phyloP scores from a whole-genome alignment of 352 stramenopile genomes.

The Phytophthora pseudosyringae region DNA sequence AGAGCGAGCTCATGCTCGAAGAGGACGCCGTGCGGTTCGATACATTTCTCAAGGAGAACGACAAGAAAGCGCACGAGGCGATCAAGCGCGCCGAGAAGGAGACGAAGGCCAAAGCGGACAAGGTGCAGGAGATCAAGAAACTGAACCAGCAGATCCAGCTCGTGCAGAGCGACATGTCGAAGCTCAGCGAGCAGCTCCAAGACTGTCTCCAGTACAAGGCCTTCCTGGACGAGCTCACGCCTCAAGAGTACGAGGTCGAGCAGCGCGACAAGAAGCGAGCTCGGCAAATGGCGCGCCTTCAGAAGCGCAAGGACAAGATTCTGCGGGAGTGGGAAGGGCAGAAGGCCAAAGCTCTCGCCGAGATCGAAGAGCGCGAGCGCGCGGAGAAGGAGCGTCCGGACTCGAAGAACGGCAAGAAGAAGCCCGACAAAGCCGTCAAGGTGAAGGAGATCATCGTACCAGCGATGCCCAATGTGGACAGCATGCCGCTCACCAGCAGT shows the following conservation, averaged over 20 bases:
- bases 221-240: constrained; percentile 93
- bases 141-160: constrained; percentile 96
- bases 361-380: constrained; percentile 74
- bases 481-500: constrained; percentile 70
- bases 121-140: constrained; percentile 95
- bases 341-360: constrained; percentile 53
- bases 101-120: constrained; percentile 94
- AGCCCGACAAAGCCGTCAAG: constrained; percentile 60
- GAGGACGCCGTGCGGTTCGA: constrained; percentile 96
- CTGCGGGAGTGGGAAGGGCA: constrained; percentile 74
- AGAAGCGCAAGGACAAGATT: constrained; percentile 77
- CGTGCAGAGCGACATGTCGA: constrained; percentile 94
- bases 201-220: constrained; percentile 95
- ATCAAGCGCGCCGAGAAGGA: constrained; percentile 95
- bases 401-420: constrained; percentile 55
- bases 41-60: constrained; percentile 97
- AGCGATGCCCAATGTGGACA: constrained; percentile 73
- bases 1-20: constrained; percentile 96
- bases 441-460: constrained; percentile 54
- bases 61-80: constrained; percentile 96
- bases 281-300: constrained; percentile 63
- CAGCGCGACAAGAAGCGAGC: constrained; percentile 79
- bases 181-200: constrained; percentile 94
- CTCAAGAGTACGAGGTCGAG: constrained; percentile 84
- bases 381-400: constrained; percentile 65